Evolutionary conservation across 345 rosid species (phyloP).

Genomic region (Orychophragmus violaceus): DNA sequence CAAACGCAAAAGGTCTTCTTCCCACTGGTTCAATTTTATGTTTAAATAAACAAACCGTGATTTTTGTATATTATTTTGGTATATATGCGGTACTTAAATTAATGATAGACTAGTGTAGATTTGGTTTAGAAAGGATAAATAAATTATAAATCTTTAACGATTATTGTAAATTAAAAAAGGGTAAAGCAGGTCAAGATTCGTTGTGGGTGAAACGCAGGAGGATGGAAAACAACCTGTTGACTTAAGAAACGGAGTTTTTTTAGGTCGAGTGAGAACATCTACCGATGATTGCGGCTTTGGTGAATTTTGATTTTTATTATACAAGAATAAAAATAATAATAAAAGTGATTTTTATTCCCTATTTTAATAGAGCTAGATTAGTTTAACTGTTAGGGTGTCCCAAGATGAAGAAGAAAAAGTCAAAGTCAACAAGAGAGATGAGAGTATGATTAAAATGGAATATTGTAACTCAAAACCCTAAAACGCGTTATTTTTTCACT

Average conservation of each 20-base stretch:
- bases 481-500: constrained; percentile 40
- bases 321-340: neutral
- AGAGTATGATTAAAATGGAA: constrained; percentile 5
- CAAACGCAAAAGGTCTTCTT: neutral
- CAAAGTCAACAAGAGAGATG: constrained; percentile 46
- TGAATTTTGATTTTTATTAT: neutral
- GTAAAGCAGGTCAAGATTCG: constrained; percentile 17
- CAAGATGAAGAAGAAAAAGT: constrained; percentile 15
- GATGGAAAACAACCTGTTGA: constrained; percentile 35
- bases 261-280: constrained; percentile 30
- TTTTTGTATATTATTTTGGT: neutral
- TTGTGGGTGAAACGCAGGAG: neutral
- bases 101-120: neutral
- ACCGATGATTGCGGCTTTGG: constrained; percentile 54
- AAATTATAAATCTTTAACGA: neutral
- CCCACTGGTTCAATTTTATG: neutral
- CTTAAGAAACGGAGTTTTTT: constrained; percentile 9
- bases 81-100: neutral
- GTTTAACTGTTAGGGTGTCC: no score
- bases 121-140: neutral
- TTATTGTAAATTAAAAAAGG: neutral
- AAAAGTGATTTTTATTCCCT: neutral
- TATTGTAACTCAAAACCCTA: constrained; percentile 26
- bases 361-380: no score
- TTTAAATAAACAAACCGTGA: neutral